A percentile compares a stretch with the other conserved stretches of the same genome.
These are phyloP conservation scores for Lachnellula arida DNA, from an alignment of 2,329 filamentous ascomycete species.

Conservation along the genomic window DNA sequence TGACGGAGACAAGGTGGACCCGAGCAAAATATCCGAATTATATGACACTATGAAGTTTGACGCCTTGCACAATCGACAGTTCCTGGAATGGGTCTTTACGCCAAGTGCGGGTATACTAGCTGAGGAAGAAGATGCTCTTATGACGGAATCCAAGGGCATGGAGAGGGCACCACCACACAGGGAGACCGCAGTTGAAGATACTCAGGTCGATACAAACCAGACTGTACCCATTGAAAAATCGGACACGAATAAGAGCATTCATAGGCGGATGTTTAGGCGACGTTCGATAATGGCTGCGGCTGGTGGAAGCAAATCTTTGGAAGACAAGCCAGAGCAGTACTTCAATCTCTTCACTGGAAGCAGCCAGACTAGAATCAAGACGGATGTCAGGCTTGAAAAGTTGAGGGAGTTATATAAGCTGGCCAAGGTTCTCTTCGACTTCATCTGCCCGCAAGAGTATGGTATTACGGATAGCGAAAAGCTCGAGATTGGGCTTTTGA, in stretches of 20 bases:
- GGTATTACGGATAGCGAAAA: conserved; percentile 95
- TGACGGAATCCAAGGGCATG: conserved; percentile 29
- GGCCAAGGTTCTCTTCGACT: conserved; percentile 94
- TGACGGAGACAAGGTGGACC: conserved; percentile 95
- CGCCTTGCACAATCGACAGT: conserved; percentile 91
- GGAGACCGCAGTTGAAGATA: conserved; percentile 14
- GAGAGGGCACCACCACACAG: conserved; percentile 17
- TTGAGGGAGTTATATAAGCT: conserved; percentile 89
- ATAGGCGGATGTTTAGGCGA: conserved; percentile 52
- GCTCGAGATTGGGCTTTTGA: conserved; percentile 94
- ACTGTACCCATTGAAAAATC: conserved; percentile 23
- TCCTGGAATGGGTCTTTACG: conserved; percentile 96
- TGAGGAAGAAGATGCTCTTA: conserved; percentile 49
- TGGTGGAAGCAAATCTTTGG: conserved; percentile 40
- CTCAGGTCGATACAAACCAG: conserved; percentile 14
- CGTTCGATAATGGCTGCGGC: conserved; percentile 51
- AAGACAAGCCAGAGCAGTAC: conserved; percentile 57
- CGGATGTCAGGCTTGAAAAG: conserved; percentile 80
- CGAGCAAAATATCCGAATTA: conserved; percentile 95
- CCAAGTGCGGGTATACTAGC: conserved; percentile 75
- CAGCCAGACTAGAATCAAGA: conserved; percentile 69
- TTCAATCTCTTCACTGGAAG: conserved; percentile 86
- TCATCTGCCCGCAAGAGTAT: conserved; percentile 97
- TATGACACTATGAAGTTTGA: conserved; percentile 99
- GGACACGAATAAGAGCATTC: conserved; percentile 26